phyloP scores from a whole-genome alignment of 1,139 yeast species.

The Candida buenavistaensis region DNA sequence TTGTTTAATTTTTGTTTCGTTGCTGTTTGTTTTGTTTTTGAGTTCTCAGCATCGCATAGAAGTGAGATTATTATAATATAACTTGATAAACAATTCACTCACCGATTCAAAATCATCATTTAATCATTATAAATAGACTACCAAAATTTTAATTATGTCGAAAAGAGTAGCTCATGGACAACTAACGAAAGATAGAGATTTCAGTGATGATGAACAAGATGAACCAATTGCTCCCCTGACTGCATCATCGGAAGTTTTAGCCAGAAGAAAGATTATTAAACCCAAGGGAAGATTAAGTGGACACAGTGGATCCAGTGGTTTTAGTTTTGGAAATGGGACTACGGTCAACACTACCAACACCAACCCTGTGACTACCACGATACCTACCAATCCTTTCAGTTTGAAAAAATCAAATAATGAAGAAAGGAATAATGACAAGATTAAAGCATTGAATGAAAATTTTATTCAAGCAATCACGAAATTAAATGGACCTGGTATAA shows the following conservation, averaged over 20 bases:
- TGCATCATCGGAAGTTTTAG: constrained; percentile 66
- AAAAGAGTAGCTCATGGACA: constrained; percentile 68
- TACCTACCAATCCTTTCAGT: constrained; percentile 6
- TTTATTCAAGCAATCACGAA: constrained; percentile 54
- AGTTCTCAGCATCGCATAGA: not conserved
- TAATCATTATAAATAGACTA: too few relatives aligned
- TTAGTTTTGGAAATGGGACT: constrained; percentile 4
- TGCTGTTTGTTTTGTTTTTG: constrained; percentile 1
- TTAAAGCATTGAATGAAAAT: constrained; percentile 69
- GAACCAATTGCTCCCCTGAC: constrained; percentile 21
- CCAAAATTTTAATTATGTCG: constrained; percentile 52
- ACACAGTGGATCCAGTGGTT: constrained; percentile 12
- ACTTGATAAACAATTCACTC: too few relatives aligned
- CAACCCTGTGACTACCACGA: too few relatives aligned
- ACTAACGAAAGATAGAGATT: constrained; percentile 44
- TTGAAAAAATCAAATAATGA: too few relatives aligned
- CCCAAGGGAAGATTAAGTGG: constrained; percentile 42
- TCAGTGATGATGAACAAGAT: constrained; percentile 32
- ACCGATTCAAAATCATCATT: too few relatives aligned
- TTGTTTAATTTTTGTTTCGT: not conserved
- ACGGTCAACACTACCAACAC: too few relatives aligned
- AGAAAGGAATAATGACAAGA: constrained; percentile 32
- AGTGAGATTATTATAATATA: too few relatives aligned
- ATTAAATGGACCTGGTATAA: constrained; percentile 44
- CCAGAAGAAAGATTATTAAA: constrained; percentile 65